These are phyloP conservation scores for Wickerhamomyces alni DNA, from an alignment of 805 yeast genomes.

Conservation along the genomic window DNA sequence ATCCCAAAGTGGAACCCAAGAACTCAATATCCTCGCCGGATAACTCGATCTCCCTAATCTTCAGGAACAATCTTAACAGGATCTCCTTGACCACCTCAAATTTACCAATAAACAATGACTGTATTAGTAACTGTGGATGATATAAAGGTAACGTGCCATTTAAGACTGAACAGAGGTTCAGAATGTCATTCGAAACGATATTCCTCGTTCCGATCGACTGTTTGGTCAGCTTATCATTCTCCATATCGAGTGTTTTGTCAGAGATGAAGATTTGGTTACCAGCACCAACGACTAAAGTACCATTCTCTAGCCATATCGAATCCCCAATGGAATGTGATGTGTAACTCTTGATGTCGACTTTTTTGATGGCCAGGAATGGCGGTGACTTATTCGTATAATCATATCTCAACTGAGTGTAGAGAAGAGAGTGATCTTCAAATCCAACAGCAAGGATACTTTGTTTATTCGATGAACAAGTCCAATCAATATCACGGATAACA, in stretches of 20 bases:
- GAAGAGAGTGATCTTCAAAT: conserved; percentile 51
- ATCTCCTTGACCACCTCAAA: conserved; percentile 49
- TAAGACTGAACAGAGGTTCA: conserved; percentile 66
- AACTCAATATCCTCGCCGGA: conserved; percentile 20
- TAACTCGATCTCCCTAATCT: conserved; percentile 49
- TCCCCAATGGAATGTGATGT: conserved; percentile 86
- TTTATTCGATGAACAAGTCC: conserved; percentile 67
- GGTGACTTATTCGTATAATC: conserved; percentile 83
- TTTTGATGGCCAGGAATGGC: conserved; percentile 69
- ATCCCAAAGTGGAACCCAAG: conserved; percentile 25
- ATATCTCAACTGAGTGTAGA: conserved; percentile 78
- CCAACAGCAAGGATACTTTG: conserved; percentile 81
- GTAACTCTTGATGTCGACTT: conserved; percentile 60
- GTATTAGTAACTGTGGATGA: conserved; percentile 85
- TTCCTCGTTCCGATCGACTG: conserved; percentile 53
- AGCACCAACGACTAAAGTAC: conserved; percentile 73
- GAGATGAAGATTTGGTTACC: conserved; percentile 87
- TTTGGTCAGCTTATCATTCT: conserved; percentile 42
- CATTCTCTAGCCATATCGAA: conserved; percentile 78
- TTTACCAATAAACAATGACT: conserved; percentile 61
- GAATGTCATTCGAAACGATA: conserved; percentile 47
- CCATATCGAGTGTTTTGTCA: conserved; percentile 57
- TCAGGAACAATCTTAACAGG: conserved; percentile 45
- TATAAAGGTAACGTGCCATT: conserved; percentile 89
- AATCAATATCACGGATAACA: conserved; percentile 67